Percentiles rank a stretch among this genome's conserved stretches.
Evolutionary conservation across 2,329 filamentous ascomycete species (phyloP).

Genomic region (Aspergillaceae sp.): DNA sequence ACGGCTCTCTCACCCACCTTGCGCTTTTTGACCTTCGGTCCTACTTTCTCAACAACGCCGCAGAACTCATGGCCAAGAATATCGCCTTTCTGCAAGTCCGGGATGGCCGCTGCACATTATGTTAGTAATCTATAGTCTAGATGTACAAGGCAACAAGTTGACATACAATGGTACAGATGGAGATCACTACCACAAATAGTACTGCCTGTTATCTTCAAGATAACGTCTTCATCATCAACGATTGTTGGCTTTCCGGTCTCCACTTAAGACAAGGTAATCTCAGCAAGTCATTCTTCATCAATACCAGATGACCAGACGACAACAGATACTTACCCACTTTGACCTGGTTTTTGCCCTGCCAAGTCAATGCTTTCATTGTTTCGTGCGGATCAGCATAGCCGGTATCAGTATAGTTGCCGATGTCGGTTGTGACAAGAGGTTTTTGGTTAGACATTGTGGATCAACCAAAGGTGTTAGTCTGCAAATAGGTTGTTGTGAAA

Average conservation of each 20-base stretch:
- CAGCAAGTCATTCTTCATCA: neutral
- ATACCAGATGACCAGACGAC: too few relatives aligned
- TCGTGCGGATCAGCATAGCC: neutral
- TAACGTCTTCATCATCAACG: constrained; percentile 65
- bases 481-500: too few relatives aligned
- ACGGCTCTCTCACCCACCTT: constrained; percentile 63
- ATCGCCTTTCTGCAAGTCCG: constrained; percentile 55
- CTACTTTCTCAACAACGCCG: constrained; percentile 46
- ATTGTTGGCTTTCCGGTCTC: constrained; percentile 63
- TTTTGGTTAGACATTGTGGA: too few relatives aligned
- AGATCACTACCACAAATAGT: constrained; percentile 56
- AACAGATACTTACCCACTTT: constrained; percentile 44
- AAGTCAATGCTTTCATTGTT: constrained; percentile 70
- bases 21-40: constrained; percentile 46
- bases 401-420: too few relatives aligned
- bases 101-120: constrained; percentile 34
- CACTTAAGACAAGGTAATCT: constrained; percentile 28
- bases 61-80: constrained; percentile 56
- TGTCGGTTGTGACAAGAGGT: too few relatives aligned
- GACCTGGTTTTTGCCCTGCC: constrained; percentile 75
- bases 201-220: constrained; percentile 64
- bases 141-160: too few relatives aligned
- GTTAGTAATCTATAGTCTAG: neutral
- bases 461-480: too few relatives aligned
- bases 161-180: constrained; percentile 39